Evolutionary conservation across 2,329 filamentous ascomycete genomes (phyloP).

Genomic region (Aureobasidium uvarum): DNA sequence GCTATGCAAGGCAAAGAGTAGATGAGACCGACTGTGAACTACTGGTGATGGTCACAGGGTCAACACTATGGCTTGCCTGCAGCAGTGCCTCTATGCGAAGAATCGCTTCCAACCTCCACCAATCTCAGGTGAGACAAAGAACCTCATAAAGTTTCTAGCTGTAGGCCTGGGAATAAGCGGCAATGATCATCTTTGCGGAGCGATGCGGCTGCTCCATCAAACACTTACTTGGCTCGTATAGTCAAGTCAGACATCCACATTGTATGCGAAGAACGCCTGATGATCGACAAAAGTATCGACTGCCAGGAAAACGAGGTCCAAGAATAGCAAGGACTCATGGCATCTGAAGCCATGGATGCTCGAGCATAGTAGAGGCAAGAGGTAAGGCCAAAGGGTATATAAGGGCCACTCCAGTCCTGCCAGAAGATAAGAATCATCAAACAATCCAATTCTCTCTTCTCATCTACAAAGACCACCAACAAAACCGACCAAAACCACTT

Average conservation of each 20-base stretch:
- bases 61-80: background rate
- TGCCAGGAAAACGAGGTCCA: conserved; percentile 6
- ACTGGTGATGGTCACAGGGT: background rate
- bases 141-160: background rate
- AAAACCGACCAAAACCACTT: background rate
- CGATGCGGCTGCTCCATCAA: background rate
- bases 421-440: conserved; percentile 7
- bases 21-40: background rate
- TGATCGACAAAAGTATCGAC: conserved; percentile 2
- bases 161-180: background rate
- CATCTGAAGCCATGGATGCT: background rate
- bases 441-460: conserved; percentile 12
- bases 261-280: conserved; percentile 4
- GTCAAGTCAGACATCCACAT: background rate
- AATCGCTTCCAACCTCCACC: background rate
- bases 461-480: conserved; percentile 5
- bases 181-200: background rate
- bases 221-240: background rate
- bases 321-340: conserved; percentile 16
- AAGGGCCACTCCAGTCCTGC: background rate
- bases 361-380: background rate
- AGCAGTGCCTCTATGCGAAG: background rate
- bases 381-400: conserved; percentile 10
- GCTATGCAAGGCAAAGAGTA: background rate
- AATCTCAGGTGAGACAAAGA: background rate